Conservation (phyloP, 2,329 filamentous ascomycete species). For the Diaporthe vaccinii region DNA sequence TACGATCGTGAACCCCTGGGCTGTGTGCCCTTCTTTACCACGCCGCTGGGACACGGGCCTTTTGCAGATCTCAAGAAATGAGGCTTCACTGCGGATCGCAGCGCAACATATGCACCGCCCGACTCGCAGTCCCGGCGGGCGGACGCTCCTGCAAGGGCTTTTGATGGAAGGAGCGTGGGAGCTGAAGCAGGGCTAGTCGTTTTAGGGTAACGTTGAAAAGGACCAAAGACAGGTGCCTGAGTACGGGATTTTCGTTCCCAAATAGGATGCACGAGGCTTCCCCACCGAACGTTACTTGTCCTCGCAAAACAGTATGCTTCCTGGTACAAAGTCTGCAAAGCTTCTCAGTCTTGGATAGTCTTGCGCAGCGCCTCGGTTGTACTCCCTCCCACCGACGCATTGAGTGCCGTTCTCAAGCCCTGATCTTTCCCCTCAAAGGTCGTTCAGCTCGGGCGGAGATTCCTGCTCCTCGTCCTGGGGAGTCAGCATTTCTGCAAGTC, state of each 20-base stretch:
- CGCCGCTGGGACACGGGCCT: neutral
- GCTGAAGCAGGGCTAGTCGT: neutral
- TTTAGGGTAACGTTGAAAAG: neutral
- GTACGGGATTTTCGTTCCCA: neutral
- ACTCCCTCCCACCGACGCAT: too few relatives aligned
- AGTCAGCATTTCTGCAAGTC: constrained; percentile 13
- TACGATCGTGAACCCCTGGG: neutral
- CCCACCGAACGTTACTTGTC: neutral
- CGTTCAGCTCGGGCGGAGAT: neutral
- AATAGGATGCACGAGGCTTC: neutral
- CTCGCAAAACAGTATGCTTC: neutral
- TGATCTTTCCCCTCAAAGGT: neutral
- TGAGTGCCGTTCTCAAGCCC: neutral
- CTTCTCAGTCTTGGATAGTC: neutral
- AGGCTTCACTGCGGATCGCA: constrained; percentile 10
- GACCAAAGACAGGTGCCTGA: too few relatives aligned
- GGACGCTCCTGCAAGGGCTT: neutral
- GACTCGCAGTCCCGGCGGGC: neutral
- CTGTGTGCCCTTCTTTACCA: constrained; percentile 15
- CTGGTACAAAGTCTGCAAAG: neutral
- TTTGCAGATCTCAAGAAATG: constrained; percentile 3
- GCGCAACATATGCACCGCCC: neutral
- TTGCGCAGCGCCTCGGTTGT: neutral
- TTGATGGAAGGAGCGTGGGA: neutral
- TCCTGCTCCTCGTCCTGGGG: neutral